Base-by-base conservation (phyloP, 148 eudicot species). In the Rhododendron ferrugineum region DNA sequence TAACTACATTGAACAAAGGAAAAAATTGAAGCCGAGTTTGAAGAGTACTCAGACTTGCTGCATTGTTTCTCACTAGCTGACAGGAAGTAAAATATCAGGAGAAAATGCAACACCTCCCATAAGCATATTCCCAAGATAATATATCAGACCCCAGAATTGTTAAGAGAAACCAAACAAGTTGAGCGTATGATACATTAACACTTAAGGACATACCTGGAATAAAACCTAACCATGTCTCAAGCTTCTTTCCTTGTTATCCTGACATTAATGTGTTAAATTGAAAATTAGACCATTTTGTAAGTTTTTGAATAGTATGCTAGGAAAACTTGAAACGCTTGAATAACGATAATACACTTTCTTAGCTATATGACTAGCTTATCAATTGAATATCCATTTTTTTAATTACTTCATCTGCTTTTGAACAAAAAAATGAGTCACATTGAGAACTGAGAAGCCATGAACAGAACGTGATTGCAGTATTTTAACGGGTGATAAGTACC, bases 221-320 rank as follows among this genome's bases (percentile, higher is more conserved):
- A 81, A 26, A 22, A 23, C 47, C 23, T 36, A 18, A 22, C 28
- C 62, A 60, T 14, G 68, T 77, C 89, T 94, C 89, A 94, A 26
- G 98, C 98, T 89, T 94, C 95, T 88, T 94, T 94, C 85, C 94
- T 88, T 28, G 98, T 92, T 86, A 94, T 91, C 93, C 98, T 94
- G 91, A 72, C 20, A 84, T 85, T 78, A 58, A 62, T 37, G 42
- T 14, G 6, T 42, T 11, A 13, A 68, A 72, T 37, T 52, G 34
- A 28, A 49, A 46, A 23, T 34, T 37, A 50, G 72, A 54, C n/a
- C 82, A 76, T 64, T 73, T 81, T 40, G 18, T 14, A 11, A 81
- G 8, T 32, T 23, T 22, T 23, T 8, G 50, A 58, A 81, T 58
- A 83, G 32, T 10, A 20, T 2, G 20, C 50, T 3, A 40, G n/a